These are phyloP conservation scores for Fusarium bactridioides DNA, from an alignment of 2,329 filamentous ascomycete species.

Conservation along the genomic window DNA sequence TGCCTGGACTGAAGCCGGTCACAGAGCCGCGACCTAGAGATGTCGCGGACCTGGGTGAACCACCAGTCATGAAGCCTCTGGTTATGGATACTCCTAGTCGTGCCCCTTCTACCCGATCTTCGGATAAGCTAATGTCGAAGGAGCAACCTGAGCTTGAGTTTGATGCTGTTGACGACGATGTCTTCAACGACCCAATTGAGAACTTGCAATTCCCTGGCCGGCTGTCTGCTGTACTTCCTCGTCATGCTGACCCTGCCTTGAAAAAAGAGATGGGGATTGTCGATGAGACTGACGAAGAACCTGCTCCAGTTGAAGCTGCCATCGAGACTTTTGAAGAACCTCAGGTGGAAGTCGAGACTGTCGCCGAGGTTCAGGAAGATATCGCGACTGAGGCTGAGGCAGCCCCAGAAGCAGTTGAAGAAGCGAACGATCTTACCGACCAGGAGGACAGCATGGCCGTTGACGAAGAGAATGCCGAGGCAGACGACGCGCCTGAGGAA, in stretches of 20 bases:
- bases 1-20: slow-evolving; percentile 47
- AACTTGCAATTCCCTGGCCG: slow-evolving; percentile 55
- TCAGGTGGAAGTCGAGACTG: background rate
- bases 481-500: slow-evolving; percentile 20
- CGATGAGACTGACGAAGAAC: slow-evolving; percentile 39
- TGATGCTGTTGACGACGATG: slow-evolving; percentile 41
- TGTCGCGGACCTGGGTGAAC: slow-evolving; percentile 35
- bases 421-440: slow-evolving; percentile 18
- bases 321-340: background rate
- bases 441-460: slow-evolving; percentile 39
- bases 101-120: slow-evolving; percentile 41
- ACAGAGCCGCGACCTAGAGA: slow-evolving; percentile 40
- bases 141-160: slow-evolving; percentile 40
- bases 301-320: background rate
- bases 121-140: slow-evolving; percentile 50
- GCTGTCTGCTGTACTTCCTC: slow-evolving; percentile 55
- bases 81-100: slow-evolving; percentile 44
- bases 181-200: slow-evolving; percentile 46
- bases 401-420: slow-evolving; percentile 7
- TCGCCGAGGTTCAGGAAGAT: background rate
- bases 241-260: slow-evolving; percentile 51
- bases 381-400: background rate
- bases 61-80: slow-evolving; percentile 49
- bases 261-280: slow-evolving; percentile 45
- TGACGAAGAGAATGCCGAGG: slow-evolving; percentile 27